These are phyloP conservation scores for Batkoa obscura DNA, from an alignment of 371 early-diverging fungal genomes.

Conservation along the genomic window DNA sequence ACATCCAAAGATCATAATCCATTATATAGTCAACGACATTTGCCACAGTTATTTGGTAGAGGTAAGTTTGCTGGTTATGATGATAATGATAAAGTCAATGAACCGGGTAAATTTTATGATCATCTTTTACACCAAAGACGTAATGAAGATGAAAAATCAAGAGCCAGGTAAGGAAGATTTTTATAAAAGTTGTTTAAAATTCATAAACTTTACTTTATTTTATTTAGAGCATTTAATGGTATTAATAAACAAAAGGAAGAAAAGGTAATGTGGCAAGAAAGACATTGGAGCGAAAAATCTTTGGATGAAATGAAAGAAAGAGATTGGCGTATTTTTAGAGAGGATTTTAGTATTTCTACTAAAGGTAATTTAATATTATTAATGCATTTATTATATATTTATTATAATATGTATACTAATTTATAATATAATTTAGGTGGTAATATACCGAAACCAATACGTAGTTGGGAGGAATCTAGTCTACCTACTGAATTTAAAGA, in stretches of 20 bases:
- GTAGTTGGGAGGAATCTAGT: constrained; percentile 71
- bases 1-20: constrained; percentile 85
- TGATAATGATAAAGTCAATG: constrained; percentile 45
- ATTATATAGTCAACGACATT: constrained; percentile 61
- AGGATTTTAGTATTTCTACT: constrained; percentile 87
- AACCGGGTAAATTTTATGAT: constrained; percentile 41
- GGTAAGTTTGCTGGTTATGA: constrained; percentile 86
- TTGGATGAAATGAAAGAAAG: constrained; percentile 82
- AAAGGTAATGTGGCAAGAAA: constrained; percentile 42
- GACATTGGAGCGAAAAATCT: constrained; percentile 90
- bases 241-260: not conserved
- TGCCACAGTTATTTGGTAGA: constrained; percentile 74
- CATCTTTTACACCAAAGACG: constrained; percentile 41
- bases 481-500: constrained; percentile 43
- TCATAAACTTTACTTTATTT: not conserved
- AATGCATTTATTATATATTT: not conserved
- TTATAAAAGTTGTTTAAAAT: not conserved
- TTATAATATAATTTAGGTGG: constrained; percentile 25
- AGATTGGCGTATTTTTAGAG: constrained; percentile 97
- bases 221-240: not conserved
- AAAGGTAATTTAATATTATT: constrained; percentile 33
- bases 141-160: constrained; percentile 38
- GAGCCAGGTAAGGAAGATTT: constrained; percentile 36
- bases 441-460: constrained; percentile 77
- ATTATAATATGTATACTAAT: not conserved